Evolutionary conservation across 176 grass and related monocot species (phyloP).

Genomic region (Luzula sylvatica): DNA sequence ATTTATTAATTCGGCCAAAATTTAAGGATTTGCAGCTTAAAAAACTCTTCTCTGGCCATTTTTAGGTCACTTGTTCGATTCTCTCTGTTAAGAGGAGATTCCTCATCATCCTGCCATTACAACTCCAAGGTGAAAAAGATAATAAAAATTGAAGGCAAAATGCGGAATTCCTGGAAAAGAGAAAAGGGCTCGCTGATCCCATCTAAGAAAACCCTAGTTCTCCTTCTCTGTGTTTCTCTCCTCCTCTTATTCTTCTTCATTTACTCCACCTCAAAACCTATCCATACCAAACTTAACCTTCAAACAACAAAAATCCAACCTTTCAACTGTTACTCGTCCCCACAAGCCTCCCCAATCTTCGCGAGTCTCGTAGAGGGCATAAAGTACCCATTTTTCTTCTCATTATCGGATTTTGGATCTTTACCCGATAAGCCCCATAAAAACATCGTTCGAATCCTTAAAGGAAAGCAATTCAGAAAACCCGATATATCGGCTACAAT

Average conservation of each 20-base stretch:
- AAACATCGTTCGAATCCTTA: constrained; percentile 73
- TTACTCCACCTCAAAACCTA: constrained; percentile 29
- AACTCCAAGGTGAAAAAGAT: background rate
- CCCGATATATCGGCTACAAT: constrained; percentile 73
- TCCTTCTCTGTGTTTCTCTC: constrained; percentile 15
- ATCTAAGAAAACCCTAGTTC: constrained; percentile 17
- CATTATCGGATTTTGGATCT: constrained; percentile 61
- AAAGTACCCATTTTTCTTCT: constrained; percentile 66
- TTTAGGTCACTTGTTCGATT: too few species aligned
- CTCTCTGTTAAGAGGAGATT: too few species aligned
- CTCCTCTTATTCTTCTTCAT: constrained; percentile 43
- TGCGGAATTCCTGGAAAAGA: constrained; percentile 18
- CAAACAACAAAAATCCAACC: constrained; percentile 23
- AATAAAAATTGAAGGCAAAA: constrained; percentile 4
- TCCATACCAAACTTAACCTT: background rate
- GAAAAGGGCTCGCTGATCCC: constrained; percentile 4
- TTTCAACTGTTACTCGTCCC: constrained; percentile 64
- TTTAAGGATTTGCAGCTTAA: too few species aligned
- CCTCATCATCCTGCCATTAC: background rate
- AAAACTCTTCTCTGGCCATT: too few species aligned
- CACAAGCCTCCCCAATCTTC: constrained; percentile 75
- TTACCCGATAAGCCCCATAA: constrained; percentile 67
- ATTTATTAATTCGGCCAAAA: too few species aligned
- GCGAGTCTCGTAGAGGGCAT: constrained; percentile 83
- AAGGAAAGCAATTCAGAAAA: constrained; percentile 71